Percentiles rank a stretch among this genome's conserved stretches.
phyloP scores from a whole-genome alignment of 2,329 filamentous ascomycete genomes.

The Sporothrix pallida region DNA sequence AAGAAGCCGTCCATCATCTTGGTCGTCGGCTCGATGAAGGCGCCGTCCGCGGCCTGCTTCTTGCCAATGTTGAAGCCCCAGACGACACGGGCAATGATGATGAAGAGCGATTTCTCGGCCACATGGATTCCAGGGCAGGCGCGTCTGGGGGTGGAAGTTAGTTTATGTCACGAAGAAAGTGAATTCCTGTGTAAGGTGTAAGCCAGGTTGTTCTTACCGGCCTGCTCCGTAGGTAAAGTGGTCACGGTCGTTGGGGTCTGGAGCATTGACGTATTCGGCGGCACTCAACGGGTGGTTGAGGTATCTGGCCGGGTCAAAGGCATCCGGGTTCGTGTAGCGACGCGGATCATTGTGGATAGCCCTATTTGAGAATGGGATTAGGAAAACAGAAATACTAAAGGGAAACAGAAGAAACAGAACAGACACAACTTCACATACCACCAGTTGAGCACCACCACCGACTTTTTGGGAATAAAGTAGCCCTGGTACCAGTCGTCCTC shows the following conservation, averaged over 20 bases:
- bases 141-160: not conserved
- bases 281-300: not conserved
- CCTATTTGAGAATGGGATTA: not conserved
- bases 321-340: not conserved
- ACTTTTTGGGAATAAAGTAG: not conserved
- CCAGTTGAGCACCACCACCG: not conserved
- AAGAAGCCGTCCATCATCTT: not conserved
- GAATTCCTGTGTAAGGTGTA: too few relatives aligned
- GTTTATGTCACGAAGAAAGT: too few relatives aligned
- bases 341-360: not conserved
- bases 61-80: not conserved
- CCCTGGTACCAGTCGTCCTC: not conserved
- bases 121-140: not conserved
- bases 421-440: not conserved
- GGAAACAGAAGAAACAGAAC: not conserved
- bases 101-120: not conserved
- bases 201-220: not conserved
- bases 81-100: not conserved
- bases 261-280: not conserved
- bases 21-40: not conserved
- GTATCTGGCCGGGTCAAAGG: not conserved
- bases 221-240: not conserved
- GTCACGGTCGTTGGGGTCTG: not conserved
- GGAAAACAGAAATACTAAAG: not conserved
- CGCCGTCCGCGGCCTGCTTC: not conserved